phyloP scores from a whole-genome alignment of 1,139 yeast species.

The Eremothecium sinecaudum region DNA sequence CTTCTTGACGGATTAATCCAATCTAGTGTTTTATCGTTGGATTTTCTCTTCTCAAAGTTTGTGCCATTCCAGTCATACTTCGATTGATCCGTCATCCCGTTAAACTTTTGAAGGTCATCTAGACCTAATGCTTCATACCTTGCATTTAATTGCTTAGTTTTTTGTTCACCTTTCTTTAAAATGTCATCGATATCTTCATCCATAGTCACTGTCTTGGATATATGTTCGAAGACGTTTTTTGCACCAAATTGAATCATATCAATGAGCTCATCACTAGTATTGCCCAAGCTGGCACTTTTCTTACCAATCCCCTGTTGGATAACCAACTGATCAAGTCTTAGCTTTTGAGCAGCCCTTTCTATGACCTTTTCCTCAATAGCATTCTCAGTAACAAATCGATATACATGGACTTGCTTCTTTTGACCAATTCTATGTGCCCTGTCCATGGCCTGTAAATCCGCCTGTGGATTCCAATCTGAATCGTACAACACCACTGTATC shows the following conservation, averaged over 20 bases:
- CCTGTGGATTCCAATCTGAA: conserved; percentile 99
- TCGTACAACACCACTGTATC: conserved; percentile 85
- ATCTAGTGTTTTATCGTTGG: conserved; percentile 41
- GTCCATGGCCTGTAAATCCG: conserved; percentile 98
- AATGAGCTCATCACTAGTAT: conserved; percentile 72
- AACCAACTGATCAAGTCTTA: conserved; percentile 86
- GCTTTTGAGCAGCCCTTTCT: conserved; percentile 91
- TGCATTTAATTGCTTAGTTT: conserved; percentile 52
- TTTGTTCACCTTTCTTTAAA: conserved; percentile 51
- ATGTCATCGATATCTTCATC: conserved; percentile 51
- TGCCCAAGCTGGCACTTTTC: conserved; percentile 40
- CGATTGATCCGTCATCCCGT: conserved; percentile 53
- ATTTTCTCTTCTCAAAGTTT: conserved; percentile 71
- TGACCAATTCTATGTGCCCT: conserved; percentile 98
- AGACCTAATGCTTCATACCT: conserved; percentile 59
- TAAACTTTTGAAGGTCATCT: conserved; percentile 66
- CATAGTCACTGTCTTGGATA: conserved; percentile 26
- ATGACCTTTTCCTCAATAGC: conserved; percentile 94
- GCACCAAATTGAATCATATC: conserved; percentile 98
- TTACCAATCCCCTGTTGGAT: conserved; percentile 73
- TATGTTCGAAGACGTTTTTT: conserved; percentile 53
- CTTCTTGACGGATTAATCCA: conserved; percentile 90
- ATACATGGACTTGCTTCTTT: conserved; percentile 89
- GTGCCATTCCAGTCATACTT: conserved; percentile 98
- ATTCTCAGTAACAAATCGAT: conserved; percentile 85